phyloP scores from a whole-genome alignment of 129 eudicot species.

The Calendula officinalis region DNA sequence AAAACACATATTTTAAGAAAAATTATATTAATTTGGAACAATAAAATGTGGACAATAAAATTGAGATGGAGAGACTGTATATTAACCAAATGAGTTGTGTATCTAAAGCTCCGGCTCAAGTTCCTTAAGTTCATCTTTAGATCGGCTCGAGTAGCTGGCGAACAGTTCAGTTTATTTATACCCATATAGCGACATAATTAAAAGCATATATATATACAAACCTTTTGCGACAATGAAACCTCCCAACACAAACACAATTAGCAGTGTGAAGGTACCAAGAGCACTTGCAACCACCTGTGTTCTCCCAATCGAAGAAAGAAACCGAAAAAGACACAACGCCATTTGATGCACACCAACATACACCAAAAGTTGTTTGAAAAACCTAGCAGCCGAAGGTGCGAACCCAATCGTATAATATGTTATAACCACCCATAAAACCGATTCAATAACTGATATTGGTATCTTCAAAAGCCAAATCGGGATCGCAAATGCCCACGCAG shows the following conservation, averaged over 20 bases:
- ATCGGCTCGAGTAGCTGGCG: too few species aligned
- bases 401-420: conserved; percentile 80
- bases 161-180: too few species aligned
- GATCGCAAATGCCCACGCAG: conserved; percentile 77
- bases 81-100: too few species aligned
- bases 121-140: too few species aligned
- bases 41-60: too few species aligned
- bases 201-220: conserved; percentile 17
- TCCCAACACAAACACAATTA: conserved; percentile 66
- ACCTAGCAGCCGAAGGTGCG: conserved; percentile 66
- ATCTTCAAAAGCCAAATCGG: conserved; percentile 65
- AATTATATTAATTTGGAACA: too few species aligned
- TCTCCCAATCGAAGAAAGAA: conserved; percentile 60
- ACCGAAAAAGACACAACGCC: conserved; percentile 76
- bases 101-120: too few species aligned
- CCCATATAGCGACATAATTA: too few species aligned
- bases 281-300: conserved; percentile 55
- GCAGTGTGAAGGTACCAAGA: conserved; percentile 57
- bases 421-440: conserved; percentile 53
- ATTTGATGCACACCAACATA: conserved; percentile 63
- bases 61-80: too few species aligned
- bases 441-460: conserved; percentile 65
- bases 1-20: too few species aligned
- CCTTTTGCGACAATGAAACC: conserved; percentile 81
- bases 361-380: conserved; percentile 67